Evolutionary conservation across 2,329 filamentous ascomycete genomes (phyloP).

Genomic region (Ophiostoma australiae): DNA sequence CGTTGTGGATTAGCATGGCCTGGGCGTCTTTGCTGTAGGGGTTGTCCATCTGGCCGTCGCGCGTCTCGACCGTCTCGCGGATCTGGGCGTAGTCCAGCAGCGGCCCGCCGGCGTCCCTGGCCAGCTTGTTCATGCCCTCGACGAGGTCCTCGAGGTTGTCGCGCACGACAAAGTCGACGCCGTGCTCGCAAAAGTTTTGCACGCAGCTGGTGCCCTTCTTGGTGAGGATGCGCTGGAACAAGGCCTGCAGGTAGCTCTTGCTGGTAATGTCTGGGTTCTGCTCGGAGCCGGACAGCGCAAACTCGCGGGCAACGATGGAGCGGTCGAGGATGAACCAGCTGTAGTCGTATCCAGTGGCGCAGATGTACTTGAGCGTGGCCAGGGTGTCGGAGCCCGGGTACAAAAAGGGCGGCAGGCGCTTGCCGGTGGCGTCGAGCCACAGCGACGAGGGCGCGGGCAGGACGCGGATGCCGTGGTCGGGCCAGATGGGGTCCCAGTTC

Average conservation of each 20-base stretch:
- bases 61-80: conserved; percentile 45
- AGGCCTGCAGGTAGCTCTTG: conserved; percentile 52
- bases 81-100: conserved; percentile 43
- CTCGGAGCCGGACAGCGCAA: conserved; percentile 58
- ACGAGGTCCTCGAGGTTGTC: conserved; percentile 53
- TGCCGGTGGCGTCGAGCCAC: conserved; percentile 58
- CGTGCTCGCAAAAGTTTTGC: conserved; percentile 55
- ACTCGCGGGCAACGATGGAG: conserved; percentile 56
- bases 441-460: conserved; percentile 57
- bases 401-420: conserved; percentile 52
- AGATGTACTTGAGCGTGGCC: conserved; percentile 55
- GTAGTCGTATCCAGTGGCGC: conserved; percentile 57
- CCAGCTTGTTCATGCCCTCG: conserved; percentile 55
- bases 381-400: conserved; percentile 56
- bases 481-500: conserved; percentile 61
- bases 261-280: conserved; percentile 57
- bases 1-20: conserved; percentile 57
- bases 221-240: conserved; percentile 48
- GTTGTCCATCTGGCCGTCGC: conserved; percentile 54
- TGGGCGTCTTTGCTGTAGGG: conserved; percentile 56
- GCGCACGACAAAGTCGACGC: conserved; percentile 56
- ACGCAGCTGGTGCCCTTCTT: conserved; percentile 51
- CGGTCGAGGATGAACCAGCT: conserved; percentile 59
- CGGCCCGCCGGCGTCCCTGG: conserved; percentile 43
- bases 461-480: conserved; percentile 55